Percentiles rank a stretch among this genome's conserved stretches.
Evolutionary conservation across 148 eudicot genomes (phyloP).

Genomic region (Cornus florida): DNA sequence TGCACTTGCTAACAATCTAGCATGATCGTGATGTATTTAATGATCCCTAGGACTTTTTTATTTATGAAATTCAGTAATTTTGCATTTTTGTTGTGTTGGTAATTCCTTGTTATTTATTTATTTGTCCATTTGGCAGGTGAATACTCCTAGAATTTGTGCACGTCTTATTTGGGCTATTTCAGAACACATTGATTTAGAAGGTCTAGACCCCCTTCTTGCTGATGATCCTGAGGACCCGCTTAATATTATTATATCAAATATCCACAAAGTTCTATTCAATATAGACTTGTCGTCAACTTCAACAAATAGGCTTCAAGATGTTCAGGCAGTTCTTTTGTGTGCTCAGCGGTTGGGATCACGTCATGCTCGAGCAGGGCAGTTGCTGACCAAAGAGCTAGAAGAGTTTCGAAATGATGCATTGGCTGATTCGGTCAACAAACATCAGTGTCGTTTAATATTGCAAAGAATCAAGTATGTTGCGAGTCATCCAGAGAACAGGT

Average conservation of each 20-base stretch:
- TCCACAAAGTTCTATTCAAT: slow-evolving; percentile 85
- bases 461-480: slow-evolving; percentile 88
- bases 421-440: slow-evolving; percentile 96
- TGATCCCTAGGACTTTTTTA: background rate
- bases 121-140: slow-evolving; percentile 59
- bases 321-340: slow-evolving; percentile 90
- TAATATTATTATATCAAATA: slow-evolving; percentile 76
- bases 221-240: slow-evolving; percentile 96
- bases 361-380: slow-evolving; percentile 93
- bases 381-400: slow-evolving; percentile 88
- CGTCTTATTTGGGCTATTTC: slow-evolving; percentile 91
- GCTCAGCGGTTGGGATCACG: slow-evolving; percentile 91
- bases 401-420: slow-evolving; percentile 70
- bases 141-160: slow-evolving; percentile 81
- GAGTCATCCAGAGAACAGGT: slow-evolving; percentile 71
- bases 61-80: background rate
- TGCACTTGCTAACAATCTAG: background rate
- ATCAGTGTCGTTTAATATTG: slow-evolving; percentile 85
- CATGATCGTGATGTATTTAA: background rate
- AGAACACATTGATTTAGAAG: slow-evolving; percentile 95
- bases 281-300: slow-evolving; percentile 72
- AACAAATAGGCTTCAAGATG: slow-evolving; percentile 93
- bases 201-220: slow-evolving; percentile 89
- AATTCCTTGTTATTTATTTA: background rate
- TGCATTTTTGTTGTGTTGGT: background rate